Conservation (phyloP, 331 rosid species). For the Pyrus hybrid region DNA sequence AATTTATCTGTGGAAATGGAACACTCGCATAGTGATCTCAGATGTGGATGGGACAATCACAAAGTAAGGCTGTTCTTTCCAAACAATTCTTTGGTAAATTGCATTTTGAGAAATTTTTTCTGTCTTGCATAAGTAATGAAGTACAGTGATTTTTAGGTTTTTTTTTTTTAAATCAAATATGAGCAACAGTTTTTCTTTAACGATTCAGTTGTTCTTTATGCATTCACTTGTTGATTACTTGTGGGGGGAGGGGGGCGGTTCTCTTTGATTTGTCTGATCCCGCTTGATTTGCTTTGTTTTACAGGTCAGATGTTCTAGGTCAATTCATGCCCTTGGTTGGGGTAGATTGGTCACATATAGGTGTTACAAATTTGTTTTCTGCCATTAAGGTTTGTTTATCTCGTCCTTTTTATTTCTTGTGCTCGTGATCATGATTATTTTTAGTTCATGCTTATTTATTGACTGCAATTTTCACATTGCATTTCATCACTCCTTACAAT, state of each 20-base stretch:
- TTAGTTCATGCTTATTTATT: neutral
- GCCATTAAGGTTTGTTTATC: constrained; percentile 80
- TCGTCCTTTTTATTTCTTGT: neutral
- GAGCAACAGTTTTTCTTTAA: neutral
- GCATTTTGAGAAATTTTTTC: neutral
- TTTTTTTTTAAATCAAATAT: no score
- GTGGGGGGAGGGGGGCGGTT: neutral
- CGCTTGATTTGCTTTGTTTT: neutral
- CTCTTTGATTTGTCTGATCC: neutral
- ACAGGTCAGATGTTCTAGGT: constrained; percentile 93
- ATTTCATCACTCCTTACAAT: constrained; percentile 2
- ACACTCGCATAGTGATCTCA: constrained; percentile 76
- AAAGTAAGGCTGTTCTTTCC: constrained; percentile 37
- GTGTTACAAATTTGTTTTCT: constrained; percentile 90
- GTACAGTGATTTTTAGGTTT: no score
- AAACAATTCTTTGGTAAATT: neutral
- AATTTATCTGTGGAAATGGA: constrained; percentile 93
- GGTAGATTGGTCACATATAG: constrained; percentile 96
- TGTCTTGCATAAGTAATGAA: neutral
- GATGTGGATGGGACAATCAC: constrained; percentile 99
- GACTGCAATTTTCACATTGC: neutral
- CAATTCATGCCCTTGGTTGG: constrained; percentile 99
- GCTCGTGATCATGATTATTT: neutral
- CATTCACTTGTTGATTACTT: neutral
- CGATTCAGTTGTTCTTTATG: neutral